A percentile compares a stretch with the other conserved stretches of the same genome.
Conservation (phyloP, 805 yeast species). For the Cyberlindnera suaveolens region DNA sequence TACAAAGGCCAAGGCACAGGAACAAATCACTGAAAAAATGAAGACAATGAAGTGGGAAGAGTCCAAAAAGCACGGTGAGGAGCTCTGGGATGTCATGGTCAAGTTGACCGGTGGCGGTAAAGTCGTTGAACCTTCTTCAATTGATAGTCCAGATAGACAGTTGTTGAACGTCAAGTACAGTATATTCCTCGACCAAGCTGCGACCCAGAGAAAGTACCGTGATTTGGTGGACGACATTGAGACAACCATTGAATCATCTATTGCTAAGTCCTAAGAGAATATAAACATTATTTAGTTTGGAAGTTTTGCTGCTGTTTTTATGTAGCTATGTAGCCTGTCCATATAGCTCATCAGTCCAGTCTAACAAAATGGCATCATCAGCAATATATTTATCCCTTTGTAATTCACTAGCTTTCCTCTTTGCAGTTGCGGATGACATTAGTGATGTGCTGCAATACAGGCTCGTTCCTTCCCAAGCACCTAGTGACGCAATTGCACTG, state of each 20-base stretch:
- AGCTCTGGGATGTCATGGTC: conserved; percentile 84
- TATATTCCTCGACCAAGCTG: conserved; percentile 83
- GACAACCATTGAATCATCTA: background rate
- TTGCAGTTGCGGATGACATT: conserved; percentile 10
- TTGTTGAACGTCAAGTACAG: conserved; percentile 75
- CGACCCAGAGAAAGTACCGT: conserved; percentile 74
- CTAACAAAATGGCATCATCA: conserved; percentile 12
- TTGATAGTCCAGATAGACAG: conserved; percentile 55
- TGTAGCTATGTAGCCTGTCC: background rate
- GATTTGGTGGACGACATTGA: conserved; percentile 50
- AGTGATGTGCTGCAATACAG: conserved; percentile 20
- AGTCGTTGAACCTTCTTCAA: conserved; percentile 63
- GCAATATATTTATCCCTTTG: conserved; percentile 20
- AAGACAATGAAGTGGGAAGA: conserved; percentile 22
- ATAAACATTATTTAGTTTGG: too few species aligned
- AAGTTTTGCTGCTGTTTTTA: too few species aligned
- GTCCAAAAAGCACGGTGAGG: conserved; percentile 38
- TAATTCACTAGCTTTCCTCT: conserved; percentile 10
- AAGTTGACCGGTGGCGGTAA: conserved; percentile 78
- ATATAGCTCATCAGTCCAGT: conserved; percentile 19
- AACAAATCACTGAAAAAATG: conserved; percentile 42
- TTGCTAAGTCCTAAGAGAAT: background rate
- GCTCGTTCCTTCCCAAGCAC: conserved; percentile 24
- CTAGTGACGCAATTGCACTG: conserved; percentile 12
- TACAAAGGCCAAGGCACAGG: conserved; percentile 46